These are phyloP conservation scores for Skeletonema marinoi DNA, from an alignment of 108 stramenopile species.

Conservation along the genomic window DNA sequence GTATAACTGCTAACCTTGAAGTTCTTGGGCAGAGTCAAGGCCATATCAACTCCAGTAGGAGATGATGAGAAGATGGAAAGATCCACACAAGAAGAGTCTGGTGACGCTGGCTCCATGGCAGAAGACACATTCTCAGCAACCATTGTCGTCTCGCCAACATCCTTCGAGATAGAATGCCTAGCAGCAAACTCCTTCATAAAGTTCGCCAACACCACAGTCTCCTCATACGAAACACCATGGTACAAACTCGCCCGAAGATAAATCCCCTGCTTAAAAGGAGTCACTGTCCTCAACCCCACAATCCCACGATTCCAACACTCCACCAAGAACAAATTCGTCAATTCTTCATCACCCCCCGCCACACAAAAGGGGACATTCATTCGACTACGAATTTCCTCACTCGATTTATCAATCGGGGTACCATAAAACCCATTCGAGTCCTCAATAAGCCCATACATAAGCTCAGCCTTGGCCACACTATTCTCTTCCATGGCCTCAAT, in stretches of 20 bases:
- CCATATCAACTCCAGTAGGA: slow-evolving; percentile 1
- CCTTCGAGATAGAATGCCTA: not conserved
- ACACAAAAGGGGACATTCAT: slow-evolving; percentile 51
- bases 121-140: not conserved
- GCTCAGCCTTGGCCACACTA: slow-evolving; percentile 22
- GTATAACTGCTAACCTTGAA: slow-evolving; percentile 10
- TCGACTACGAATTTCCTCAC: slow-evolving; percentile 21
- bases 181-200: slow-evolving; percentile 43
- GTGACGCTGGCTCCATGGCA: not conserved
- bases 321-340: slow-evolving; percentile 44
- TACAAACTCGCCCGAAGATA: slow-evolving; percentile 50
- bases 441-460: slow-evolving; percentile 45
- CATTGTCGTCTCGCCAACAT: not conserved
- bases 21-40: slow-evolving; percentile 21
- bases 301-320: slow-evolving; percentile 45
- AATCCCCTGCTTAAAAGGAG: slow-evolving; percentile 37
- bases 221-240: slow-evolving; percentile 44
- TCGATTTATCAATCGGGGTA: slow-evolving; percentile 17
- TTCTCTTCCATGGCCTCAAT: slow-evolving; percentile 34
- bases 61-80: not conserved
- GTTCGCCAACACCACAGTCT: slow-evolving; percentile 15
- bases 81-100: not conserved
- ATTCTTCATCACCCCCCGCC: slow-evolving; percentile 24
- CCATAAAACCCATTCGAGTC: slow-evolving; percentile 38
- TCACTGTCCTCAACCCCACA: slow-evolving; percentile 41